Evolutionary conservation across 257 asterid genomes (phyloP).

Genomic region (Scutellaria minor): DNA sequence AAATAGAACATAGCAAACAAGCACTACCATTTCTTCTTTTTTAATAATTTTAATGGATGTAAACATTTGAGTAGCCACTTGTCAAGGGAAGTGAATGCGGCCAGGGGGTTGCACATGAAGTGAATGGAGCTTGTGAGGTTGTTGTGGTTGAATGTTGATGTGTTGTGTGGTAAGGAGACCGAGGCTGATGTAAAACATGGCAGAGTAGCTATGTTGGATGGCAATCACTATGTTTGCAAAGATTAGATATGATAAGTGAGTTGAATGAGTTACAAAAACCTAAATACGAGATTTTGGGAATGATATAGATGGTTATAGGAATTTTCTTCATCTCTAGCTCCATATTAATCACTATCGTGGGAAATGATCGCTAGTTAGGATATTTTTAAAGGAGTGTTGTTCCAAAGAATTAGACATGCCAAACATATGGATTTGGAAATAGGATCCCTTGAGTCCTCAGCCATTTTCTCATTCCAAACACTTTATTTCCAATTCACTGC

Average conservation of each 20-base stretch:
- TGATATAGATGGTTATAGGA: background rate
- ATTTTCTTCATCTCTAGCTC: conserved; percentile 6
- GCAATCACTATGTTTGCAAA: no score
- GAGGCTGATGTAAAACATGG: no score
- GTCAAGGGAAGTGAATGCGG: background rate
- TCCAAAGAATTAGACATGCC: background rate
- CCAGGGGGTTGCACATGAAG: background rate
- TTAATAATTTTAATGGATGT: background rate
- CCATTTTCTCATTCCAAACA: background rate
- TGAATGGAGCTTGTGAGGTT: background rate
- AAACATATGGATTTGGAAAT: background rate
- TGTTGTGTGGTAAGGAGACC: no score
- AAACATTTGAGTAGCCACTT: background rate
- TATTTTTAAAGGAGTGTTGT: background rate
- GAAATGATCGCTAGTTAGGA: background rate
- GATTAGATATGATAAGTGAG: background rate
- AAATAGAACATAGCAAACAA: background rate
- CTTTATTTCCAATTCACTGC: background rate
- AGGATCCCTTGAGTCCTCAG: background rate
- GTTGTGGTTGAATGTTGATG: no score
- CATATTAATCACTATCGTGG: background rate
- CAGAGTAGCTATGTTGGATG: no score
- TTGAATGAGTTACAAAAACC: background rate
- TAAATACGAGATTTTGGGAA: background rate
- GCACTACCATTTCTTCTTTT: background rate